These are phyloP conservation scores for Lichina pygmaea DNA, from an alignment of 495 filamentous ascomycete species.

Conservation along the genomic window DNA sequence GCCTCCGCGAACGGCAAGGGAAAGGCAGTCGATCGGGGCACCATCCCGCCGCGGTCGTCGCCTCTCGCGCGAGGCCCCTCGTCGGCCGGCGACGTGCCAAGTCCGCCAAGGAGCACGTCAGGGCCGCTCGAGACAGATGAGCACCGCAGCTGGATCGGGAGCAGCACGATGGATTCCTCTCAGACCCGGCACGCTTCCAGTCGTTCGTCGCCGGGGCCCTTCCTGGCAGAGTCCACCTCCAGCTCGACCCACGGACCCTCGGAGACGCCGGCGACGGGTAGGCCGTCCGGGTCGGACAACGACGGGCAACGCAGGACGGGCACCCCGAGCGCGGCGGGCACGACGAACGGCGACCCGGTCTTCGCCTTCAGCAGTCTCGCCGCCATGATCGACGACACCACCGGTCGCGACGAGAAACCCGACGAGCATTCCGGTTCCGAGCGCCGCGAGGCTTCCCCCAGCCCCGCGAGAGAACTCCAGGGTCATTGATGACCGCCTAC, in stretches of 20 bases:
- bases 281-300: background rate
- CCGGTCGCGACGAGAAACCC: conserved; percentile 13
- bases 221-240: conserved; percentile 4
- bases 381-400: conserved; percentile 51
- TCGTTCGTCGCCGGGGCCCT: background rate
- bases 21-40: conserved; percentile 44
- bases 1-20: conserved; percentile 33
- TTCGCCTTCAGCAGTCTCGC: conserved; percentile 81
- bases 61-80: conserved; percentile 13
- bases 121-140: conserved; percentile 6
- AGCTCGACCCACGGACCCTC: conserved; percentile 4
- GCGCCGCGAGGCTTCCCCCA: too few species aligned
- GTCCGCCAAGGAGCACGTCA: background rate
- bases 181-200: background rate
- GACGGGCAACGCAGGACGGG: background rate
- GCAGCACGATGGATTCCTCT: too few species aligned
- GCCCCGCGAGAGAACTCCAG: too few species aligned
- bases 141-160: conserved; percentile 5
- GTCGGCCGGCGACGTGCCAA: conserved; percentile 10
- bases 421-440: conserved; percentile 13
- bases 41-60: conserved; percentile 7
- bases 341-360: conserved; percentile 38
- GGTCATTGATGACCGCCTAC: too few species aligned
- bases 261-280: too few species aligned
- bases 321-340: conserved; percentile 18